These are phyloP conservation scores for Candida silvicultrix DNA, from an alignment of 805 yeast species.

Conservation along the genomic window DNA sequence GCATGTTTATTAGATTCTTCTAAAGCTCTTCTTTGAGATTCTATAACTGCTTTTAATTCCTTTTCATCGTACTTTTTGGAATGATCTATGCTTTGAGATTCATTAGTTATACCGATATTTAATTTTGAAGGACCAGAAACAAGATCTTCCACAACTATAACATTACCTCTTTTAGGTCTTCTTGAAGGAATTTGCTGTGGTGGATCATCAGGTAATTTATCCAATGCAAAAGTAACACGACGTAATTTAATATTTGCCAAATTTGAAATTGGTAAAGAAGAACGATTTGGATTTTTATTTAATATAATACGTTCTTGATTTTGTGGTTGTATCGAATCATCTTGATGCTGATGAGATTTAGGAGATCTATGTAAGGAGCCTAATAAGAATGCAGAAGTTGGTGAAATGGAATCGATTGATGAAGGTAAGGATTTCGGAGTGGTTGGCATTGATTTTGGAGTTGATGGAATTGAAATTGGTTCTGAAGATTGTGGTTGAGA, in stretches of 20 bases:
- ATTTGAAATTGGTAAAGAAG: slow-evolving; percentile 26
- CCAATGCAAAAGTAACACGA: slow-evolving; percentile 74
- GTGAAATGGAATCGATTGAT: slow-evolving; percentile 11
- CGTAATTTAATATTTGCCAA: slow-evolving; percentile 34
- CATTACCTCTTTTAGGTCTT: slow-evolving; percentile 75
- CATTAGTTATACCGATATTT: slow-evolving; percentile 61
- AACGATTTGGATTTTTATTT: slow-evolving; percentile 38
- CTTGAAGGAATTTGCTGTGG: slow-evolving; percentile 93
- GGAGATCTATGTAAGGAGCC: slow-evolving; percentile 4
- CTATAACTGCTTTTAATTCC: slow-evolving; percentile 52
- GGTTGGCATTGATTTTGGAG: slow-evolving; percentile 2
- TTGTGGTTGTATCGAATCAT: neutral
- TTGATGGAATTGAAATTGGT: slow-evolving; percentile 3
- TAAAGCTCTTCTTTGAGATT: slow-evolving; percentile 45
- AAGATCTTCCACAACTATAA: slow-evolving; percentile 62
- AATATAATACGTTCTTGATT: slow-evolving; percentile 29
- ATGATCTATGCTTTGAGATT: slow-evolving; percentile 21
- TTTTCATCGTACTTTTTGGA: slow-evolving; percentile 21
- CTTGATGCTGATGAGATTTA: slow-evolving; percentile 2
- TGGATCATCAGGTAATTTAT: slow-evolving; percentile 70
- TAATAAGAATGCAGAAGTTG: slow-evolving; percentile 9
- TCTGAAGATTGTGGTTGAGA: slow-evolving; percentile 2
- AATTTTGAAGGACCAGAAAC: slow-evolving; percentile 55
- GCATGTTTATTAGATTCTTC: slow-evolving; percentile 68
- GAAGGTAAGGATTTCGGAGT: slow-evolving; percentile 2